Conservation (phyloP, 768 basidiomycete genomes). For the Mycena rebaudengoi region DNA sequence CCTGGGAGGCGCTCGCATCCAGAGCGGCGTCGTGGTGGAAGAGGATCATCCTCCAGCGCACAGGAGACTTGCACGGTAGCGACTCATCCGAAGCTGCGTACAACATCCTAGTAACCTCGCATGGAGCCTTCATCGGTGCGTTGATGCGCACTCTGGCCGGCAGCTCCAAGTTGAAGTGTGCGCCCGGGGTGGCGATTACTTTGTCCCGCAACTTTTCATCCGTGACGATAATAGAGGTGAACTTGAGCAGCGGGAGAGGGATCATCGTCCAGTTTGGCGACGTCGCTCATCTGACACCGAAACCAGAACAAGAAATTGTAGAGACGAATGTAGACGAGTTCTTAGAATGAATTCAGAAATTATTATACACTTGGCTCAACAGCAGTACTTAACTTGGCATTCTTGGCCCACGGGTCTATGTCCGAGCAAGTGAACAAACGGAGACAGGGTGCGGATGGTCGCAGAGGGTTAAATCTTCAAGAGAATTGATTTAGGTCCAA, state of each 20-base stretch:
- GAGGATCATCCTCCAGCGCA: conserved; percentile 44
- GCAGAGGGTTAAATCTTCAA: too few relatives aligned
- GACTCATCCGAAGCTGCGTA: too few relatives aligned
- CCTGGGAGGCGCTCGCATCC: conserved; percentile 46
- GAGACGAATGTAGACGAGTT: conserved; percentile 62
- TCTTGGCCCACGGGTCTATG: too few relatives aligned
- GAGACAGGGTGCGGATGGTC: too few relatives aligned
- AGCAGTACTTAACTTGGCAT: too few relatives aligned
- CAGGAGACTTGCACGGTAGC: conserved; percentile 35
- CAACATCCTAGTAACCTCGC: conserved; percentile 68
- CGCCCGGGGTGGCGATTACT: conserved; percentile 43
- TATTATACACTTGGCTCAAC: too few relatives aligned
- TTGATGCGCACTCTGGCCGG: conserved; percentile 59
- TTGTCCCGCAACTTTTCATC: conserved; percentile 62
- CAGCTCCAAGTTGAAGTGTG: conserved; percentile 47
- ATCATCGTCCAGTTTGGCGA: conserved; percentile 63
- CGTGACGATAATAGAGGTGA: conserved; percentile 68
- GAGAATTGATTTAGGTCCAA: too few relatives aligned
- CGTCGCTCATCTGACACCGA: conserved; percentile 56
- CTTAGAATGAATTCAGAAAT: too few relatives aligned
- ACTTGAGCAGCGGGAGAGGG: conserved; percentile 44
- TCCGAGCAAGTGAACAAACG: too few relatives aligned
- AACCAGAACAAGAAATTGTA: conserved; percentile 37
- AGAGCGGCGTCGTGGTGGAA: conserved; percentile 75
- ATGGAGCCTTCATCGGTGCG: conserved; percentile 70